Percentiles rank a stretch among this genome's conserved stretches.
phyloP scores from a whole-genome alignment of 306 rosid species.

The Glycyrrhiza uralensis region DNA sequence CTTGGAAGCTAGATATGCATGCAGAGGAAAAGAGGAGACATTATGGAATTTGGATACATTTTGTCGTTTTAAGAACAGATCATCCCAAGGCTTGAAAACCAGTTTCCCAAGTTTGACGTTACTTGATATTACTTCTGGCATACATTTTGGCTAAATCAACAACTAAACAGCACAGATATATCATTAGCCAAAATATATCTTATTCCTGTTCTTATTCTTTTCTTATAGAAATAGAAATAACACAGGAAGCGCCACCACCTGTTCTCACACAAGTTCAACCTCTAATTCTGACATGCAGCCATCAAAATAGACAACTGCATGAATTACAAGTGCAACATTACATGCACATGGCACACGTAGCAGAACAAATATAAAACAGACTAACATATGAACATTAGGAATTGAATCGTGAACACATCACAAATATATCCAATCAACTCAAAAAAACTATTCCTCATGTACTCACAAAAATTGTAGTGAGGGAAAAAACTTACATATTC shows the following conservation, averaged over 20 bases:
- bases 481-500: constrained; percentile 73
- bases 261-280: constrained; percentile 8
- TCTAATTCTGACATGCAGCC: background rate
- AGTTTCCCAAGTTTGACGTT: background rate
- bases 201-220: too few relatives aligned
- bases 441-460: background rate
- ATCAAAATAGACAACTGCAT: background rate
- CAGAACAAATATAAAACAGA: constrained; percentile 6
- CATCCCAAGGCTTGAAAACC: background rate
- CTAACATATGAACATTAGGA: background rate
- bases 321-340: constrained; percentile 1
- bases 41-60: constrained; percentile 9
- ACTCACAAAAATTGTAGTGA: background rate
- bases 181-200: background rate
- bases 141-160: background rate
- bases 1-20: background rate
- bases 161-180: constrained; percentile 8
- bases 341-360: background rate
- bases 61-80: background rate
- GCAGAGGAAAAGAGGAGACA: background rate
- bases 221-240: background rate
- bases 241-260: background rate
- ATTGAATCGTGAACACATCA: background rate
- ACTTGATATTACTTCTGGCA: background rate
- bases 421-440: constrained; percentile 1